Conservation (phyloP, 2,329 filamentous ascomycete species). For the Sporothrix pallida region DNA sequence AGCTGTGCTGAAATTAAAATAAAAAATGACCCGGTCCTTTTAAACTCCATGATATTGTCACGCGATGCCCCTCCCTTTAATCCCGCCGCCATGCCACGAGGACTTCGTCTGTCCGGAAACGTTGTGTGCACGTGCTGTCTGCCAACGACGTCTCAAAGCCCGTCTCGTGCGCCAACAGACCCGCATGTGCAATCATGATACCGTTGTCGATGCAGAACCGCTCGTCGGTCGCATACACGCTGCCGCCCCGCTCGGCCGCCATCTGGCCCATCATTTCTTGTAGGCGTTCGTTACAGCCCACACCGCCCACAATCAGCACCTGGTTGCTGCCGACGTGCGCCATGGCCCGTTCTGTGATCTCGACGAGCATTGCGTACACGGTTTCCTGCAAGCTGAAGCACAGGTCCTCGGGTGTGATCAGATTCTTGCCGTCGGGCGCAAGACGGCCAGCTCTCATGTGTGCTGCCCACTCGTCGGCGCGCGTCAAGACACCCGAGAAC, state of each 20-base stretch:
- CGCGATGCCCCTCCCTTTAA: constrained; percentile 40
- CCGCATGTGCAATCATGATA: constrained; percentile 99
- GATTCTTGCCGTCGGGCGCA: constrained; percentile 57
- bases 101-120: constrained; percentile 83
- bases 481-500: constrained; percentile 88
- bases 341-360: constrained; percentile 98
- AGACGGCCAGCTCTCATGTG: constrained; percentile 60
- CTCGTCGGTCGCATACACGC: constrained; percentile 93
- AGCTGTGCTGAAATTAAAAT: neutral
- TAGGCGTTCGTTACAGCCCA: constrained; percentile 90
- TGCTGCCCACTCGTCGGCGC: constrained; percentile 78
- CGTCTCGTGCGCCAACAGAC: constrained; percentile 80
- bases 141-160: constrained; percentile 78
- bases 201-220: constrained; percentile 98
- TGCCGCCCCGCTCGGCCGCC: constrained; percentile 86
- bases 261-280: constrained; percentile 99
- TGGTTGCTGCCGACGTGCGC: constrained; percentile 90
- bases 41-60: neutral
- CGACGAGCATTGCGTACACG: constrained; percentile 94
- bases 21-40: neutral
- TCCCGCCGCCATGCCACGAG: constrained; percentile 76
- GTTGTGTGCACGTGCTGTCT: constrained; percentile 83
- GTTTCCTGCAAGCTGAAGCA: constrained; percentile 97
- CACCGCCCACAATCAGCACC: constrained; percentile 93
- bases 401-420: constrained; percentile 84